phyloP scores from a whole-genome alignment of 2,329 filamentous ascomycete species.

The Aspergillus eucalypticola region DNA sequence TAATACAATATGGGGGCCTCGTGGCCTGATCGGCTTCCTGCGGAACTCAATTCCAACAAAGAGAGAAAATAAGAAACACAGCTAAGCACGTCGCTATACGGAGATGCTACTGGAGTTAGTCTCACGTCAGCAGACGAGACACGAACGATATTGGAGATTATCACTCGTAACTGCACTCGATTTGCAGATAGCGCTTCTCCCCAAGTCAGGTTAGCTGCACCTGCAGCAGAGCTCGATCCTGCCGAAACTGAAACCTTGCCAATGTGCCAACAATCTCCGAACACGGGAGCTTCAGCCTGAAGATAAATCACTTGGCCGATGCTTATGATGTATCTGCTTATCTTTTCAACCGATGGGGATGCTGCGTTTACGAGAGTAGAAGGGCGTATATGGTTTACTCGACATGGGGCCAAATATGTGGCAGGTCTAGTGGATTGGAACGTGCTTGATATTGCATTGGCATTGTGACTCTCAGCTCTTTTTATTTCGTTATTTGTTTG shows the following conservation, averaged over 20 bases:
- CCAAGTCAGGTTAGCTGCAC: not conserved
- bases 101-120: not conserved
- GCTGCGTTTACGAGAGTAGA: not conserved
- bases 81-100: not conserved
- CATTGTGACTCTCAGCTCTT: too few species aligned
- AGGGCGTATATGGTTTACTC: not conserved
- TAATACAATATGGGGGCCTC: not conserved
- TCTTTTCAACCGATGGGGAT: too few species aligned
- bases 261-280: not conserved
- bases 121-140: not conserved
- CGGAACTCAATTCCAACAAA: not conserved
- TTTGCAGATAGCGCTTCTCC: not conserved
- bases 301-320: not conserved
- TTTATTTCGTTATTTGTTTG: not conserved
- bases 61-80: not conserved
- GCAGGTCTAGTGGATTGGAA: too few species aligned
- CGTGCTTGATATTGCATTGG: too few species aligned
- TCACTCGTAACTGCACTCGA: not conserved
- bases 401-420: too few species aligned
- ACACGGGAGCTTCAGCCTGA: not conserved
- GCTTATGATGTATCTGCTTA: not conserved
- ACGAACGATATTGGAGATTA: not conserved
- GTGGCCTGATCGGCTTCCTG: too few species aligned
- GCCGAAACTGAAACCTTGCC: not conserved
- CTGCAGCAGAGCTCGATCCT: conserved; percentile 2